Percentiles rank a stretch among this genome's conserved stretches.
Evolutionary conservation across 2,329 filamentous ascomycete genomes (phyloP).

Genomic region (Zasmidium angulare): DNA sequence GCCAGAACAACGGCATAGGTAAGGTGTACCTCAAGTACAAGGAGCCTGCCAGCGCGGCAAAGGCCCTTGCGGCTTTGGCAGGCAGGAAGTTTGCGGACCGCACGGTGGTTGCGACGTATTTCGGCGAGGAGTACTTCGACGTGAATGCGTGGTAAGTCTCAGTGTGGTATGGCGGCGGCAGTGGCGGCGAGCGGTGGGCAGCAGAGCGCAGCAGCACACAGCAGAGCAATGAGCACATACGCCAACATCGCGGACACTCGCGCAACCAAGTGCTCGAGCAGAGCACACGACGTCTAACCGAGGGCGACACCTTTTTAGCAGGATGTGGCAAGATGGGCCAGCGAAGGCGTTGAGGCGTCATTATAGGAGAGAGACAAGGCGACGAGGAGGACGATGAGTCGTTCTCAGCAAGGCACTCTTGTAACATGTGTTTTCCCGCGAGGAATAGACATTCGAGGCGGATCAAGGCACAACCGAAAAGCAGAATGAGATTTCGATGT

Average conservation of each 20-base stretch:
- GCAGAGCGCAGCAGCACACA: background rate
- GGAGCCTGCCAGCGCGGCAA: conserved; percentile 71
- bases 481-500: background rate
- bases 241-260: background rate
- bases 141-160: conserved; percentile 73
- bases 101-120: conserved; percentile 95
- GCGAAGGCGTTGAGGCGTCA: background rate
- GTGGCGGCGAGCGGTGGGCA: background rate
- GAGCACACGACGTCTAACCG: background rate
- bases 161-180: background rate
- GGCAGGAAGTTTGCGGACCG: conserved; percentile 94
- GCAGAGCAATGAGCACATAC: background rate
- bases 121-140: conserved; percentile 97
- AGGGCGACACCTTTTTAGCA: background rate
- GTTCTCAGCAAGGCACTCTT: background rate
- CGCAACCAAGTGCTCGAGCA: background rate
- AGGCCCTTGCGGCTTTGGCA: conserved; percentile 84
- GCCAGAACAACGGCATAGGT: conserved; percentile 84
- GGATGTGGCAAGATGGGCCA: background rate
- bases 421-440: background rate
- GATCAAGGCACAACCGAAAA: background rate
- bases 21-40: conserved; percentile 98
- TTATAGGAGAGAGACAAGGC: background rate
- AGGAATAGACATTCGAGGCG: background rate
- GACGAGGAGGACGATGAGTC: background rate